phyloP scores from a whole-genome alignment of 805 yeast species.

The Hyphopichia homilentoma region DNA sequence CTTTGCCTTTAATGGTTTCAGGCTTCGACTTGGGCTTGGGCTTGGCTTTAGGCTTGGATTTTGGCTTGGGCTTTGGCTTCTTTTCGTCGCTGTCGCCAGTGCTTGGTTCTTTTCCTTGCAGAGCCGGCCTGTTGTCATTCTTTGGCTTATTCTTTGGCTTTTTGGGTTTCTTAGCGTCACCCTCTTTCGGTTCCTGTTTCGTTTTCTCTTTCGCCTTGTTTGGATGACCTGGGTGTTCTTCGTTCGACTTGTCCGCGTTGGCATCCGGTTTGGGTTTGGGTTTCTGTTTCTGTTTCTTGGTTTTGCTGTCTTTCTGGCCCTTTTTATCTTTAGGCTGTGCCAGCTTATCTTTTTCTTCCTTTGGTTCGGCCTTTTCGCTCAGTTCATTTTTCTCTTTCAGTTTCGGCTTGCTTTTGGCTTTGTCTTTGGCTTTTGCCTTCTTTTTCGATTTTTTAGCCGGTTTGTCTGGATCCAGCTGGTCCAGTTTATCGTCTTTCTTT shows the following conservation, averaged over 20 bases:
- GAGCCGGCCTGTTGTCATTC: neutral
- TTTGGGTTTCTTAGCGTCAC: constrained; percentile 2
- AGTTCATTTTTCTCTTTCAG: constrained; percentile 7
- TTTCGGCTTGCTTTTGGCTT: constrained; percentile 2
- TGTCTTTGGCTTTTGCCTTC: constrained; percentile 4
- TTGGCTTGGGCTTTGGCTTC: constrained; percentile 1
- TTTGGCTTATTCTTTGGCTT: neutral
- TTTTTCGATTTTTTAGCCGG: neutral
- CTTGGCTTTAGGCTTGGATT: constrained; percentile 2
- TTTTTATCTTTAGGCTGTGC: constrained; percentile 3
- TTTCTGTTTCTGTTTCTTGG: constrained; percentile 1
- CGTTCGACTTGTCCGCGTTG: too few species aligned
- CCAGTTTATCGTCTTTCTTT: neutral
- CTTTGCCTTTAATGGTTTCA: too few species aligned
- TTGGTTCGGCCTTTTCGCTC: constrained; percentile 4
- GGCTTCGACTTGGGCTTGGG: constrained; percentile 2
- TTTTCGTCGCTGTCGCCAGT: constrained; percentile 1
- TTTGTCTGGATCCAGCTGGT: too few species aligned
- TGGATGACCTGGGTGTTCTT: neutral
- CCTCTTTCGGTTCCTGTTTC: constrained; percentile 2
- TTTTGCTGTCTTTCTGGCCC: constrained; percentile 1
- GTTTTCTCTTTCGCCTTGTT: constrained; percentile 3
- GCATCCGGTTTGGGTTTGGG: constrained; percentile 4
- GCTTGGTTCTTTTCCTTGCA: neutral
- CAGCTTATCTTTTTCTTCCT: constrained; percentile 3